These are phyloP conservation scores for Meyerozyma elateridarum DNA, from an alignment of 1,139 yeast genomes.

Conservation along the genomic window DNA sequence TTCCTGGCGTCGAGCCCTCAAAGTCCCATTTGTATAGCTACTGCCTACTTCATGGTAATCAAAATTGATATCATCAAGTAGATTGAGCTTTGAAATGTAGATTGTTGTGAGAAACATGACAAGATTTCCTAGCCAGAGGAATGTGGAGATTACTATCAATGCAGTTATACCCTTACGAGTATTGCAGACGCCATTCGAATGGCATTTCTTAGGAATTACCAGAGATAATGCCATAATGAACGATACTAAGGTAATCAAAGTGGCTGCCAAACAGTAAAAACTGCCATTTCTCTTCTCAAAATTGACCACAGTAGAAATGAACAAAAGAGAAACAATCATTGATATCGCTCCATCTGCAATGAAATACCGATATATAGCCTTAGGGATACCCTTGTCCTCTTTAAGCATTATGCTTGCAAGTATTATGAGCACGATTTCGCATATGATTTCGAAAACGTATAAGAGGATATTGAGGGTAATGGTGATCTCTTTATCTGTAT, in stretches of 20 bases:
- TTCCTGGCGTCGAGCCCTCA: too few species aligned
- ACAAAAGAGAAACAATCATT: constrained; percentile 29
- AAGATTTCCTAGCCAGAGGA: constrained; percentile 37
- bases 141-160: constrained; percentile 35
- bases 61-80: constrained; percentile 33
- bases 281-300: constrained; percentile 42
- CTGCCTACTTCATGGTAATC: constrained; percentile 27
- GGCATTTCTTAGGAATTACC: constrained; percentile 23
- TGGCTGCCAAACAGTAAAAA: constrained; percentile 36
- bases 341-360: constrained; percentile 37
- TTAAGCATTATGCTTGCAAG: constrained; percentile 24
- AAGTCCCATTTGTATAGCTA: too few species aligned
- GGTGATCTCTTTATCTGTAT: constrained; percentile 16
- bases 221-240: constrained; percentile 28
- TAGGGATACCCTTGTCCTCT: constrained; percentile 19
- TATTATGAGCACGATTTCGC: constrained; percentile 30
- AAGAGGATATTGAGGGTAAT: constrained; percentile 29
- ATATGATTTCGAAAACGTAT: constrained; percentile 31
- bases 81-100: constrained; percentile 36
- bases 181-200: constrained; percentile 21
- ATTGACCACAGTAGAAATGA: constrained; percentile 31
- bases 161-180: constrained; percentile 36
- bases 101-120: constrained; percentile 39
- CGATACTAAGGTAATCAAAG: constrained; percentile 29
- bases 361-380: constrained; percentile 32